Base-by-base conservation (phyloP, 768 basidiomycete species). In the Pleurotus ostreatus region DNA sequence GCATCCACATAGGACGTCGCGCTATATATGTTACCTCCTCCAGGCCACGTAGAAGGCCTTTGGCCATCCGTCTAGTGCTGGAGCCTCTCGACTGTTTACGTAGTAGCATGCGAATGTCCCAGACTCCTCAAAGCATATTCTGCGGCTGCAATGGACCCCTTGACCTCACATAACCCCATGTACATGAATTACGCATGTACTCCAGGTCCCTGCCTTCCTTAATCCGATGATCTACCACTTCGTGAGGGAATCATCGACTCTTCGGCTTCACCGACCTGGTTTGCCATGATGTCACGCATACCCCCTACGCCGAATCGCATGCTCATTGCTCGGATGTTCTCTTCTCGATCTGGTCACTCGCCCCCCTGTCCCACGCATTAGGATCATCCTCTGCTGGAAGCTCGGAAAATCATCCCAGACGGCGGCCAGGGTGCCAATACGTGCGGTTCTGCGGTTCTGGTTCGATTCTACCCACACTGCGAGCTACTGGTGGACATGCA, bases 331-430 rank as follows among this genome's bases (percentile, higher is more conserved):
- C 30, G 30, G 30, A 30, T 30, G 30, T 46, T 47, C 46, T 25
- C 26, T 18, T 49, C 48, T 34, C 26, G 48, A 47, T 47, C 13
- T 47, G 46, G 20, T 18, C 46, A 34, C 30, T 34, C 30, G 30
- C 30, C 30, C 30, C 30, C 30, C 30, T 34, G 30, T 34, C n/a
- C 41, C 13, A 44, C 41, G 20, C n/a, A 43, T n/a, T 40, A 25
- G 51, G 51, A 52, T 52, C 51, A 52, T 40, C 38, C 51, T 51
- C 47, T 30, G 12, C 26, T 30, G 15, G 18, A 22, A 51, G 16
- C 49, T 51, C n/a, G n/a, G 47, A 30, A n/a, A 48, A 51, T 15
- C 12, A 22, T 51, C 13, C 23, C 23, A 49, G 46, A 25, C 22
- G 30, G 16, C 23, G 23, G 22, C 30, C 22, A 38, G 15, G 26